Conservation (phyloP, 78 protist species). For the Protostelium mycophagum region DNA sequence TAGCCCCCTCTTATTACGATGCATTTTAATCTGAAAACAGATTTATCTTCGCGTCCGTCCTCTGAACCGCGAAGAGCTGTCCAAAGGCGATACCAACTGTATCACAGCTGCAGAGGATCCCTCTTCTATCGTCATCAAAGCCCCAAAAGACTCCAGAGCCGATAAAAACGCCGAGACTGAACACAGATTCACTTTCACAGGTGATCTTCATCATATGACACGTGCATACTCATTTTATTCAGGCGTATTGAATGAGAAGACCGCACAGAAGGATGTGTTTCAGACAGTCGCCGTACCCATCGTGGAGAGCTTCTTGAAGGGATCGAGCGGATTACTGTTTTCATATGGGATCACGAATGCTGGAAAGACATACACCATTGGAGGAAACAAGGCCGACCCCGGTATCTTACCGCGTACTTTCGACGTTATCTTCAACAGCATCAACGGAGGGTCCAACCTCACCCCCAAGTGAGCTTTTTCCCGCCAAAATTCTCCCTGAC, state of each 20-base stretch:
- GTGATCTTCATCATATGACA: background rate
- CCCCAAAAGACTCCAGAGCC: background rate
- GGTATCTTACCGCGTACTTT: slow-evolving; percentile 78
- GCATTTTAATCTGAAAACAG: no score
- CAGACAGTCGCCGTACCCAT: background rate
- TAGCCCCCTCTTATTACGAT: no score
- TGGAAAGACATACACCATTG: slow-evolving; percentile 85
- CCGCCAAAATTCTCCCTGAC: background rate
- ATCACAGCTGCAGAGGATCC: background rate
- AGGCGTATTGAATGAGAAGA: background rate
- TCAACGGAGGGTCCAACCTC: slow-evolving; percentile 3
- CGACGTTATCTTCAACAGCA: slow-evolving; percentile 37
- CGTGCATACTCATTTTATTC: background rate
- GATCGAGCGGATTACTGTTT: slow-evolving; percentile 65
- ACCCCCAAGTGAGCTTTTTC: background rate
- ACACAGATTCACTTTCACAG: background rate
- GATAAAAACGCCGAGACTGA: background rate
- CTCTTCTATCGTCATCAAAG: background rate
- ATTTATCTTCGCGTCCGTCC: background rate
- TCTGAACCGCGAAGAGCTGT: background rate
- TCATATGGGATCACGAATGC: slow-evolving; percentile 82
- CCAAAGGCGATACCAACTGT: background rate
- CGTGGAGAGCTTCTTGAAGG: slow-evolving; percentile 31
- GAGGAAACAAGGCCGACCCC: slow-evolving; percentile 53
- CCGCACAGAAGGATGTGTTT: background rate